A percentile compares a stretch with the other conserved stretches of the same genome.
Conservation (phyloP, 805 yeast genomes). For the Ogataea pignaliae region DNA sequence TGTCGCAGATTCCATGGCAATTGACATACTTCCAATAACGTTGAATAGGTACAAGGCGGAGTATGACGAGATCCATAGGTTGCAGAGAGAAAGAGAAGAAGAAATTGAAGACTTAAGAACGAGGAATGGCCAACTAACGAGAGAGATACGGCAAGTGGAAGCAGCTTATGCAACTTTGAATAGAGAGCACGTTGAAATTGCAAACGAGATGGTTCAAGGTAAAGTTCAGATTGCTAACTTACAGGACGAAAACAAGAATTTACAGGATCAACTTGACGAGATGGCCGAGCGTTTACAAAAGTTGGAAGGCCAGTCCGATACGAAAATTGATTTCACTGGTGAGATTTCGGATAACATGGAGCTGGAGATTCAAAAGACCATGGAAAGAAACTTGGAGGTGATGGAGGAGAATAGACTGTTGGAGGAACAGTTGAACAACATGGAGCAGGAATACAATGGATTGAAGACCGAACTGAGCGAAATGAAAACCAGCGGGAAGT, state of each 20-base stretch:
- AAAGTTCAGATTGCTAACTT: slow-evolving; percentile 72
- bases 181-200: slow-evolving; percentile 79
- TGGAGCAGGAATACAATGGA: slow-evolving; percentile 31
- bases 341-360: slow-evolving; percentile 33
- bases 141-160: slow-evolving; percentile 71
- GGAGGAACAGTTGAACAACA: slow-evolving; percentile 45
- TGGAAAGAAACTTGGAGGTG: slow-evolving; percentile 61
- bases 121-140: slow-evolving; percentile 67
- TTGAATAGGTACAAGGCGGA: slow-evolving; percentile 70
- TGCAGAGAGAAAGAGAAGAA: slow-evolving; percentile 60
- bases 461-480: slow-evolving; percentile 32
- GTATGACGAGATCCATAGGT: slow-evolving; percentile 63
- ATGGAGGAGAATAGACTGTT: slow-evolving; percentile 55
- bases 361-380: slow-evolving; percentile 52
- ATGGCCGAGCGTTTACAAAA: slow-evolving; percentile 38
- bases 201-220: slow-evolving; percentile 80
- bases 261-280: slow-evolving; percentile 44
- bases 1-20: slow-evolving; percentile 72
- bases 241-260: slow-evolving; percentile 66
- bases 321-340: slow-evolving; percentile 25
- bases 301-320: slow-evolving; percentile 26
- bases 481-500: slow-evolving; percentile 28
- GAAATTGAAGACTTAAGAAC: slow-evolving; percentile 57
- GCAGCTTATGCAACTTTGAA: slow-evolving; percentile 63
- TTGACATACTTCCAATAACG: slow-evolving; percentile 68